Conservation (phyloP, 441 rosid species). For the Gossypium schwendimanii region DNA sequence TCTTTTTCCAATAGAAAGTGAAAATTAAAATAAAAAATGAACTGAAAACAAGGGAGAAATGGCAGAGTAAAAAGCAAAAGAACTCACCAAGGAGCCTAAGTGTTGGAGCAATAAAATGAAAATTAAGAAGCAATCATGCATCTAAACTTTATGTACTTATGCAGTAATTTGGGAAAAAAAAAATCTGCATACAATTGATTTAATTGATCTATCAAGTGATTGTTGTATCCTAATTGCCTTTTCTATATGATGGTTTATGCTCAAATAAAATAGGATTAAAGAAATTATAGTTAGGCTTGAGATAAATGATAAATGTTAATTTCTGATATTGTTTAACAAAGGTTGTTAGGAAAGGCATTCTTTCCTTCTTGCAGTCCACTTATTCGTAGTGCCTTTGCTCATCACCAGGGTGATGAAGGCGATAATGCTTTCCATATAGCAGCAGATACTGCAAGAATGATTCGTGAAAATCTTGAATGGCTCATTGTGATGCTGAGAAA, state of each 20-base stretch:
- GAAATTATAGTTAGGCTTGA: background rate
- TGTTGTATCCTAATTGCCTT: background rate
- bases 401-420: conserved; percentile 90
- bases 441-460: conserved; percentile 95
- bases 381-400: conserved; percentile 18
- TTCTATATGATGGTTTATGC: background rate
- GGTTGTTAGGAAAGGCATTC: background rate
- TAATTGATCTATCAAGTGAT: conserved; percentile 3
- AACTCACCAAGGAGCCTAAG: background rate
- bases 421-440: conserved; percentile 98
- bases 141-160: background rate
- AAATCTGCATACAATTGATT: background rate
- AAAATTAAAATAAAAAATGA: background rate
- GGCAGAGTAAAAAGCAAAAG: background rate
- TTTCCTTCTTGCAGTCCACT: conserved; percentile 20
- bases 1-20: background rate
- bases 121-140: background rate
- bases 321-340: background rate
- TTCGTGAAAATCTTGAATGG: conserved; percentile 97
- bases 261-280: background rate
- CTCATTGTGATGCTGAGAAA: conserved; percentile 80
- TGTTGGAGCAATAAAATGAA: background rate
- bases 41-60: background rate
- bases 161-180: background rate
- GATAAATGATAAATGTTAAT: background rate